Evolutionary conservation across 192 early-diverging fungal genomes (phyloP).

Genomic region (Coemansia sp.): DNA sequence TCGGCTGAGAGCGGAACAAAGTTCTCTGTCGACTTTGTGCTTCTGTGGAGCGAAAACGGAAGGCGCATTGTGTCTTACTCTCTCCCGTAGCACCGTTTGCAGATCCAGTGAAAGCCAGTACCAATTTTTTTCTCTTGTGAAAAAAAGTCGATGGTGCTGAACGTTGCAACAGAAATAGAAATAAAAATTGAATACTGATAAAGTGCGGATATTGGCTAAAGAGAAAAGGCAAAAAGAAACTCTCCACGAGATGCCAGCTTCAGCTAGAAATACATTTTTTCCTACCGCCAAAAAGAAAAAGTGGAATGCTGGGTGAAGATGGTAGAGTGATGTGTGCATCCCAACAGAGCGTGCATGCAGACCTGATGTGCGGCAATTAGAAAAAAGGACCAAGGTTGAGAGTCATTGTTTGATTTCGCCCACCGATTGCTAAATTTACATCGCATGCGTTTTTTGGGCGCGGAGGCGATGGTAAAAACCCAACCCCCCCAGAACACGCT

Average conservation of each 20-base stretch:
- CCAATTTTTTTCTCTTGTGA: no score
- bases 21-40: conserved; percentile 40
- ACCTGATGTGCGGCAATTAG: neutral
- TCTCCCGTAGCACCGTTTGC: neutral
- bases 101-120: neutral
- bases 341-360: neutral
- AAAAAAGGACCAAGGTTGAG: neutral
- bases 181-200: no score
- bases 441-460: no score
- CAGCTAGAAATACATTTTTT: neutral
- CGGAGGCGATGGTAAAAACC: no score
- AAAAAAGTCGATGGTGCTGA: no score
- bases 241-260: no score
- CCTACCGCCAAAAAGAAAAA: neutral
- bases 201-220: no score
- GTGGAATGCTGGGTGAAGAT: neutral
- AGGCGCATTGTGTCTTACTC: conserved; percentile 33
- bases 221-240: no score
- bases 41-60: conserved; percentile 33
- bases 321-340: neutral
- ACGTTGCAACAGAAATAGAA: no score
- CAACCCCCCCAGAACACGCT: no score
- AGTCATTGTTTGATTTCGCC: neutral
- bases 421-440: no score
- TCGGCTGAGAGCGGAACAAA: conserved; percentile 33